These are phyloP conservation scores for Lecanosticta acicola DNA, from an alignment of 2,329 filamentous ascomycete species.

Conservation along the genomic window DNA sequence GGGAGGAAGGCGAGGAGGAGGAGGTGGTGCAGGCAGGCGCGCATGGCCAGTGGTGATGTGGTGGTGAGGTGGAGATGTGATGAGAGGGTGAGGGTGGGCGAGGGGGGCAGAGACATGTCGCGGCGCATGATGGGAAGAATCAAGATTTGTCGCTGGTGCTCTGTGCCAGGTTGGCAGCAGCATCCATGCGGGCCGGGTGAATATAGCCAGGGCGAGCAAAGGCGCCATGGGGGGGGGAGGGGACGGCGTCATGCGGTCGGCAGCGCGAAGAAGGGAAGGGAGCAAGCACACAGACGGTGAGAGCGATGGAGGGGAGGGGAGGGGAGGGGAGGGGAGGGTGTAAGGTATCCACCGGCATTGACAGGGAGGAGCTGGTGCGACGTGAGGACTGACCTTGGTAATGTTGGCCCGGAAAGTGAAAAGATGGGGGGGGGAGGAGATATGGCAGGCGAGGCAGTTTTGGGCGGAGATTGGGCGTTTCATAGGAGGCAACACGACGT, in stretches of 20 bases:
- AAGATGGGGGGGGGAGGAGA: too few species aligned
- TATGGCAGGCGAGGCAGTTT: not conserved
- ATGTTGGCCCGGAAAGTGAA: too few species aligned
- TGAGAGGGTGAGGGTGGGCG: too few species aligned
- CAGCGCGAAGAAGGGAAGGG: conserved; percentile 7
- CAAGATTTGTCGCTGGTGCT: conserved; percentile 5
- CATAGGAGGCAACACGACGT: not conserved
- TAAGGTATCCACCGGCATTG: conserved; percentile 10
- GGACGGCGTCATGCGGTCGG: conserved; percentile 19
- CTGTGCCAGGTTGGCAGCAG: conserved; percentile 16
- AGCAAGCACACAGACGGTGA: conserved; percentile 13
- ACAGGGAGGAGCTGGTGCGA: conserved; percentile 18
- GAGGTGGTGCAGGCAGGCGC: conserved; percentile 4
- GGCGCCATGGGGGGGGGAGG: conserved; percentile 10
- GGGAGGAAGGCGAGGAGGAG: not conserved
- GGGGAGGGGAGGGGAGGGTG: too few species aligned
- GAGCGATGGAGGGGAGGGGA: too few species aligned
- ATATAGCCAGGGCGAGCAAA: conserved; percentile 14
- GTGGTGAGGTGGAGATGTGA: not conserved
- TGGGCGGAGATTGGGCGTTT: not conserved
- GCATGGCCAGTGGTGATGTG: conserved; percentile 10
- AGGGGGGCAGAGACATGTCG: conserved; percentile 7
- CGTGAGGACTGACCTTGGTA: not conserved
- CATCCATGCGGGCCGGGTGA: conserved; percentile 17
- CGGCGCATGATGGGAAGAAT: conserved; percentile 4